Evolutionary conservation across 306 rosid genomes (phyloP), one percentile per base, ranked within the genome.

Genomic region (Pueraria montana): DNA sequence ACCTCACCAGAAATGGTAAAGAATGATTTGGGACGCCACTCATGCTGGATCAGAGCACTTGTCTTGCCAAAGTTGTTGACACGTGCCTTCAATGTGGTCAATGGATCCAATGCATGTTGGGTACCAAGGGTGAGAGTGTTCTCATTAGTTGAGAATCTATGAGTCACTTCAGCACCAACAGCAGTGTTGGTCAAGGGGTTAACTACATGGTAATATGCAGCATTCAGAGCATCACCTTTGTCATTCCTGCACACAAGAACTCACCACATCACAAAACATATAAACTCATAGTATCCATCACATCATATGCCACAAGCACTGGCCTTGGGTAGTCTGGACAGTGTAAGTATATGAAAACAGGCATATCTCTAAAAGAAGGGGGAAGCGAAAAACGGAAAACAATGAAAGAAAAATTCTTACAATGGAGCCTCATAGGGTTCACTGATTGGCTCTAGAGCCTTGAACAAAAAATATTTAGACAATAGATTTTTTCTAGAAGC

Each of bases 11-110:
- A 89, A 74, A 95, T 63, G 56, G 98, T 91, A 82, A 95, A 83
- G 68, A 92, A 79, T 2, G 98, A 95, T 36, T 93, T 95, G 68
- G 98, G 98, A 20, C 98, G 97, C 98, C 99, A 95, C 86, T 95
- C 98, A 2, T 95, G 98, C 94, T 92, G 99, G 87, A 95, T 88
- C 53, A 95, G 98, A 75, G 99, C 99, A 72, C 87, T 93, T 18
- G 90, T 94, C 87, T 68, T 89, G 74, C 98, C 99, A 21, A 53
- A 64, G 81, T 92, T 95, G 93, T 91, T 95, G 64, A 91, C 91
- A 1, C 97, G 92, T 17, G 91, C 98, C 86, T 95, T 95, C 82
- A 89, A 52, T 2, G 92, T 81, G 86, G 99, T 95, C 91, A 95
- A 87, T 36, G 93, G 91, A 74, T 95, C 99, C 75, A 93, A 83